Percentiles rank a stretch among this genome's conserved stretches.
phyloP scores from a whole-genome alignment of 768 basidiomycete genomes.

The Amanita jacksonii region DNA sequence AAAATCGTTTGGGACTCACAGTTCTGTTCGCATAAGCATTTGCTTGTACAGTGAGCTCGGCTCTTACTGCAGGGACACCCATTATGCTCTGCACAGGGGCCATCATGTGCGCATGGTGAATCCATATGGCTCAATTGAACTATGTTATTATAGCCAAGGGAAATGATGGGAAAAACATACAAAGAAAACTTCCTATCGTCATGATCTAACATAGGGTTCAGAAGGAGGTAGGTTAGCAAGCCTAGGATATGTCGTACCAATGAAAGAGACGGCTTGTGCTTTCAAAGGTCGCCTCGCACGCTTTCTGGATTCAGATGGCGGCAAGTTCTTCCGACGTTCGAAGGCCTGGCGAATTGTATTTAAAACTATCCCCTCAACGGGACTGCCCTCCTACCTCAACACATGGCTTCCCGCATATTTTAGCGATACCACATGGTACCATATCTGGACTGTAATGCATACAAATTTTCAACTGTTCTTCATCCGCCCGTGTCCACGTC shows the following conservation, averaged over 20 bases:
- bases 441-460: slow-evolving; percentile 35
- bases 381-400: slow-evolving; percentile 33
- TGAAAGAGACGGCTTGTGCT: not conserved
- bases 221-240: not conserved
- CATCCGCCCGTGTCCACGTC: slow-evolving; percentile 29
- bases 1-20: too few species aligned
- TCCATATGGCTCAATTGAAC: too few species aligned
- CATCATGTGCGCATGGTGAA: slow-evolving; percentile 45
- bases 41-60: slow-evolving; percentile 43
- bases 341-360: slow-evolving; percentile 16
- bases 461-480: slow-evolving; percentile 28
- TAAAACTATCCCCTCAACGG: not conserved
- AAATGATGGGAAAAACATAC: not conserved
- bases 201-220: not conserved
- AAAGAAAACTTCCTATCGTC: not conserved
- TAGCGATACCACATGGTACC: slow-evolving; percentile 44
- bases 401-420: slow-evolving; percentile 49
- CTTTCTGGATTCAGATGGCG: not conserved
- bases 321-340: slow-evolving; percentile 16
- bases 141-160: too few species aligned
- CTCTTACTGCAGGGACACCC: slow-evolving; percentile 42
- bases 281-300: not conserved
- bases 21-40: slow-evolving; percentile 40
- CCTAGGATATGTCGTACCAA: not conserved
- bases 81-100: slow-evolving; percentile 36